Percentiles rank a stretch among this genome's conserved stretches.
Conservation (phyloP, 768 basidiomycete genomes). For the Agaricus bisporus region DNA sequence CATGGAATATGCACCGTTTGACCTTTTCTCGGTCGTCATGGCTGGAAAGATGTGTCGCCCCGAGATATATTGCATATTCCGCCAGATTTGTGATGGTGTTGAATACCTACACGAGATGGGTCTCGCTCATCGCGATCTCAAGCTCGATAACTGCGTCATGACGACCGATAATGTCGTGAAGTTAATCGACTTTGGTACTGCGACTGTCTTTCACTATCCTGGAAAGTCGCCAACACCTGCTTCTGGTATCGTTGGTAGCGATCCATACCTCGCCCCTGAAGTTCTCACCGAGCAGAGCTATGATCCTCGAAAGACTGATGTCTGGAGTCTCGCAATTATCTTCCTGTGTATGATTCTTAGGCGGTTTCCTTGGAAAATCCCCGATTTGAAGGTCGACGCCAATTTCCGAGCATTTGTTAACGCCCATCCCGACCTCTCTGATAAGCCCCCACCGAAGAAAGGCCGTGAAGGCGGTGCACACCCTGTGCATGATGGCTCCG, state of each 20-base stretch:
- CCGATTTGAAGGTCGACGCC: conserved; percentile 88
- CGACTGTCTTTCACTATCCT: conserved; percentile 99
- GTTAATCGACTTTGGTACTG: conserved; percentile 98
- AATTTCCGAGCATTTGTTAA: conserved; percentile 89
- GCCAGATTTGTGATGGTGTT: conserved; percentile 97
- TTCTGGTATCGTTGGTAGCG: conserved; percentile 91
- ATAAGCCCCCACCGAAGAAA: conserved; percentile 38
- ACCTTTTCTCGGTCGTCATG: conserved; percentile 99
- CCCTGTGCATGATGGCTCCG: conserved; percentile 22
- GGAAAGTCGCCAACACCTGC: conserved; percentile 79
- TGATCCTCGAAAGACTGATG: conserved; percentile 96
- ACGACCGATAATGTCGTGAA: conserved; percentile 93
- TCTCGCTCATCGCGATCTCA: conserved; percentile 96
- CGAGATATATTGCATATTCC: conserved; percentile 98
- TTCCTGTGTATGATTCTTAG: conserved; percentile 99
- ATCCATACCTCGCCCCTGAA: conserved; percentile 98
- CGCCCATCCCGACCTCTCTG: conserved; percentile 82
- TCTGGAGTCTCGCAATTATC: conserved; percentile 97
- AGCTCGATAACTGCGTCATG: conserved; percentile 99
- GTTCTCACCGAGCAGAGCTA: conserved; percentile 77
- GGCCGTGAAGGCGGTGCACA: conserved; percentile 14
- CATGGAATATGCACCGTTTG: conserved; percentile 99
- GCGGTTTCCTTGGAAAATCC: conserved; percentile 98
- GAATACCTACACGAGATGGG: conserved; percentile 98
- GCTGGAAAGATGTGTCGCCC: conserved; percentile 97